These are phyloP conservation scores for Aureobasidium leucospermi DNA, from an alignment of 2,329 filamentous ascomycete genomes.

Conservation along the genomic window DNA sequence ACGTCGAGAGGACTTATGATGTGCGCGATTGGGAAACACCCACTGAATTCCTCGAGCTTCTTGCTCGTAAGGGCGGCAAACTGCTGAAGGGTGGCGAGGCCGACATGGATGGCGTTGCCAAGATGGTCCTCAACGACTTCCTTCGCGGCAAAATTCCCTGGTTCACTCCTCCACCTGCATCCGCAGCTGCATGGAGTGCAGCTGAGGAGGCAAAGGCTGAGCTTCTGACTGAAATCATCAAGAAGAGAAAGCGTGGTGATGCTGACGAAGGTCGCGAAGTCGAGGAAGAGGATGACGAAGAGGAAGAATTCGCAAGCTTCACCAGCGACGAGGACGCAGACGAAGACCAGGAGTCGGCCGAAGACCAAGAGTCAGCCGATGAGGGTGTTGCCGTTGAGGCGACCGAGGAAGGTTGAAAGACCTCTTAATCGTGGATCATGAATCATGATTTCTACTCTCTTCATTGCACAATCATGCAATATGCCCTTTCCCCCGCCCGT, in stretches of 20 bases:
- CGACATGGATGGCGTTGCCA: conserved; percentile 88
- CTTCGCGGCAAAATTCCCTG: conserved; percentile 91
- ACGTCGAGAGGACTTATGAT: conserved; percentile 90
- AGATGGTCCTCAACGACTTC: conserved; percentile 96
- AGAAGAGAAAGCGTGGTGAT: conserved; percentile 60
- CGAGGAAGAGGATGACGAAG: conserved; percentile 15
- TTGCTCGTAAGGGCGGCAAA: conserved; percentile 80
- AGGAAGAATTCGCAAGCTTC: conserved; percentile 30
- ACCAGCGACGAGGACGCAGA: conserved; percentile 18
- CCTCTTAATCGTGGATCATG: background rate
- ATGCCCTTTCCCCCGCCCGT: background rate
- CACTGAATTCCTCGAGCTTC: conserved; percentile 75
- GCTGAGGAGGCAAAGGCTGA: conserved; percentile 62
- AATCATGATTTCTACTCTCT: background rate
- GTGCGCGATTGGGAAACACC: conserved; percentile 70
- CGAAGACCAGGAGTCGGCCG: conserved; percentile 17
- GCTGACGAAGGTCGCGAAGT: conserved; percentile 27
- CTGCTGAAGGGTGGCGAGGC: conserved; percentile 89
- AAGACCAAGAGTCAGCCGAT: conserved; percentile 17
- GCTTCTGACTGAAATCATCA: conserved; percentile 73
- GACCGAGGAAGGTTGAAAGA: conserved; percentile 10
- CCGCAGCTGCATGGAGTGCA: conserved; percentile 39
- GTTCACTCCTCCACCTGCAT: conserved; percentile 71
- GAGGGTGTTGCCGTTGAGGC: background rate
- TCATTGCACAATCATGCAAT: background rate